Conservation (phyloP, 2,329 filamentous ascomycete species). For the Ceratocystis destructans region DNA sequence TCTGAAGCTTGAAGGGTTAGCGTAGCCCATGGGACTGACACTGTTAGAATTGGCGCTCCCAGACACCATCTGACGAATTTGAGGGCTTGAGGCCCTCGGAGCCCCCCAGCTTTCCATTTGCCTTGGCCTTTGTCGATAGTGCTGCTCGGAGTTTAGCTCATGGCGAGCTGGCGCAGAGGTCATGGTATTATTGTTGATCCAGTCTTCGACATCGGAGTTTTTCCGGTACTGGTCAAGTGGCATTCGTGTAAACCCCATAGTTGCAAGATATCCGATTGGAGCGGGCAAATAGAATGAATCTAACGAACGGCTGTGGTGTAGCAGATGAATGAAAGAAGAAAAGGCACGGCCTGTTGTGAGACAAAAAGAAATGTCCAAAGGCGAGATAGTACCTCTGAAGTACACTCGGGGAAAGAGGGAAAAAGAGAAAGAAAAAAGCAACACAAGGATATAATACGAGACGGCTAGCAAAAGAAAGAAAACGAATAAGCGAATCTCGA, state of each 20-base stretch:
- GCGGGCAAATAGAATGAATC: neutral
- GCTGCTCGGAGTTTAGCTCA: conserved; percentile 14
- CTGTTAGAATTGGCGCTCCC: neutral
- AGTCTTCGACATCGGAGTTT: conserved; percentile 3
- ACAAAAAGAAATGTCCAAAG: neutral
- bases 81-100: conserved; percentile 1
- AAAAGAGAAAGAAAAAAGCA: neutral
- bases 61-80: neutral
- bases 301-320: neutral
- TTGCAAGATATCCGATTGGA: neutral
- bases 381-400: neutral
- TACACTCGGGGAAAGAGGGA: neutral
- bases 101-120: conserved; percentile 15
- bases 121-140: conserved; percentile 8
- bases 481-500: neutral
- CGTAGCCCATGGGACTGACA: neutral
- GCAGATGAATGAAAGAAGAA: neutral
- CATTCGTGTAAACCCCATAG: conserved; percentile 9
- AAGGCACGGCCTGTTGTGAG: neutral
- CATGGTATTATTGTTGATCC: neutral
- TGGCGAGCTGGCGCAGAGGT: conserved; percentile 2
- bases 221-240: conserved; percentile 9
- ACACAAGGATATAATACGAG: neutral
- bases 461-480: neutral
- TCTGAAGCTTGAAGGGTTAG: neutral